Conservation (phyloP, 192 early-diverging fungal species). For the Coemansia sp. region DNA sequence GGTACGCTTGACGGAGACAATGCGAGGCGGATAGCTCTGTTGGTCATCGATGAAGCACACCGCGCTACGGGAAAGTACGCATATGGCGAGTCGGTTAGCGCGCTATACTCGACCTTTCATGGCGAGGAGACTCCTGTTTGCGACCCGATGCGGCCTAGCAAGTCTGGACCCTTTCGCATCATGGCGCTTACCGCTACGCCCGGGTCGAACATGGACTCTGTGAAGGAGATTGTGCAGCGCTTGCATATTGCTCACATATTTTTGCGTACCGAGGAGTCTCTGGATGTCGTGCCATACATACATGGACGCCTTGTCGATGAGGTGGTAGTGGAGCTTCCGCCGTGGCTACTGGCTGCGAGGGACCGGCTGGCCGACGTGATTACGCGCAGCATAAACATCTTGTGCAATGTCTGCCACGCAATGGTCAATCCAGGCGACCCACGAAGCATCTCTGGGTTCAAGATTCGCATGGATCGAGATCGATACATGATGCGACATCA, state of each 20-base stretch:
- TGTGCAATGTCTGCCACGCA: constrained; percentile 43
- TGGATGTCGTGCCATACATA: constrained; percentile 79
- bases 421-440: constrained; percentile 46
- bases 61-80: constrained; percentile 84
- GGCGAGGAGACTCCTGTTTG: constrained; percentile 13
- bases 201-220: constrained; percentile 69
- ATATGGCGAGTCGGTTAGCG: constrained; percentile 73
- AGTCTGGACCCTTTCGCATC: constrained; percentile 68
- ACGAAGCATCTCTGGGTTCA: constrained; percentile 35
- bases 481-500: constrained; percentile 22
- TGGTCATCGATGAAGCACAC: constrained; percentile 96
- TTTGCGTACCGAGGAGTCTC: constrained; percentile 85
- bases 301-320: constrained; percentile 70
- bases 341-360: constrained; percentile 53
- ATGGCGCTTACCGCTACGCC: constrained; percentile 90
- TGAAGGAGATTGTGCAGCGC: constrained; percentile 76
- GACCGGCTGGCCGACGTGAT: constrained; percentile 55
- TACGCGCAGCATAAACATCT: constrained; percentile 56
- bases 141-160: constrained; percentile 20
- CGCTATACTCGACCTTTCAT: constrained; percentile 54
- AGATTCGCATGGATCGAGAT: constrained; percentile 43
- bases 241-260: constrained; percentile 81
- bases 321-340: constrained; percentile 64
- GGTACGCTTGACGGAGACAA: constrained; percentile 63
- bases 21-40: constrained; percentile 62